These are phyloP conservation scores for Coccomyxa sp. DNA, from an alignment of 139 green algal species.

Conservation along the genomic window DNA sequence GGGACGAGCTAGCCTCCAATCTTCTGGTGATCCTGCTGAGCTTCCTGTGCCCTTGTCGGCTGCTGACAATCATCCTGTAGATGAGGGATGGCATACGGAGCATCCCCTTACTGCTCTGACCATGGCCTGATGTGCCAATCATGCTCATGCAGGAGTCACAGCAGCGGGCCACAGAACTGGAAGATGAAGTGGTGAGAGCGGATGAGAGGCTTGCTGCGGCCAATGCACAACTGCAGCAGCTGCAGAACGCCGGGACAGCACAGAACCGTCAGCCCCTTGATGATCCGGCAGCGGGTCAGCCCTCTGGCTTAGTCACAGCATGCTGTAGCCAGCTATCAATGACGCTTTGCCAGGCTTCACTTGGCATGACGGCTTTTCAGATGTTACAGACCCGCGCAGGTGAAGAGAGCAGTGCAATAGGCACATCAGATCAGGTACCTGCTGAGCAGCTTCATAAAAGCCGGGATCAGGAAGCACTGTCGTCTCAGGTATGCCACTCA, in stretches of 20 bases:
- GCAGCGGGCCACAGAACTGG: slow-evolving; percentile 38
- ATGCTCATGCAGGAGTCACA: slow-evolving; percentile 30
- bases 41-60: neutral
- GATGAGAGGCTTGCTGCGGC: slow-evolving; percentile 39
- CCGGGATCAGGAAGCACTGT: too few relatives aligned
- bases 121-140: neutral
- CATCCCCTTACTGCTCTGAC: neutral
- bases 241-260: neutral
- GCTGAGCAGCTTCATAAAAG: too few relatives aligned
- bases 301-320: neutral
- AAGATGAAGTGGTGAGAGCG: slow-evolving; percentile 52
- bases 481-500: too few relatives aligned
- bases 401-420: too few relatives aligned
- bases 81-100: neutral
- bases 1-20: slow-evolving; percentile 14
- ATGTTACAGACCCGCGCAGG: neutral
- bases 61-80: neutral
- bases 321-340: neutral
- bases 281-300: neutral
- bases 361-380: neutral
- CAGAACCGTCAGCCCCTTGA: neutral
- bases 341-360: neutral
- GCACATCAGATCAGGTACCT: too few relatives aligned
- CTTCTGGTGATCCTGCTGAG: slow-evolving; percentile 2
- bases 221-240: neutral